Percentiles rank a stretch among this genome's conserved stretches.
Conservation (phyloP, 768 basidiomycete species). For the Collybia sp. region DNA sequence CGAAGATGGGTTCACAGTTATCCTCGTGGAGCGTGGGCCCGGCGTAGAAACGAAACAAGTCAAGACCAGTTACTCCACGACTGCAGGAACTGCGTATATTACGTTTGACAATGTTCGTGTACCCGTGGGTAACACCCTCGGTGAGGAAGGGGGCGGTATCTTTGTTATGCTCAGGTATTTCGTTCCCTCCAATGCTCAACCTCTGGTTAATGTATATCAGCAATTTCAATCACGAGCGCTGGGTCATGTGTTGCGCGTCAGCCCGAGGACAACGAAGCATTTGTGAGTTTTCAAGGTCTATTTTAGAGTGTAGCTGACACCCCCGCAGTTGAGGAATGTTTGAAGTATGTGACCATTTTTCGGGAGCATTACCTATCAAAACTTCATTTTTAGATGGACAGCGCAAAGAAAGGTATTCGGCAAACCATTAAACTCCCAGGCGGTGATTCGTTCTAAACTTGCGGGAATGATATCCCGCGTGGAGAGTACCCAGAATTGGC, state of each 20-base stretch:
- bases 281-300: slow-evolving; percentile 5
- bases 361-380: background rate
- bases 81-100: slow-evolving; percentile 84
- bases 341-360: slow-evolving; percentile 45
- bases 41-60: slow-evolving; percentile 75
- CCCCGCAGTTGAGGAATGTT: slow-evolving; percentile 69
- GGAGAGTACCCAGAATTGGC: slow-evolving; percentile 62
- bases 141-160: slow-evolving; percentile 31
- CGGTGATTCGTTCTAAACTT: slow-evolving; percentile 85
- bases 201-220: slow-evolving; percentile 14
- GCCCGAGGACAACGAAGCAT: slow-evolving; percentile 15
- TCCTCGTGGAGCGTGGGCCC: slow-evolving; percentile 25
- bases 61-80: slow-evolving; percentile 67
- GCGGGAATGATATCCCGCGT: slow-evolving; percentile 83
- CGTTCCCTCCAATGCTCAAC: background rate
- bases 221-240: slow-evolving; percentile 95
- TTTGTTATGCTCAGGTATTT: slow-evolving; percentile 25
- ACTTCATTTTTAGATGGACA: slow-evolving; percentile 53
- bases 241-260: slow-evolving; percentile 57
- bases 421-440: slow-evolving; percentile 76
- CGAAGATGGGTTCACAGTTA: slow-evolving; percentile 45
- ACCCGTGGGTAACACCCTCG: slow-evolving; percentile 81
- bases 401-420: slow-evolving; percentile 90
- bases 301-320: background rate
- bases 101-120: slow-evolving; percentile 84